These are phyloP conservation scores for Adansonia madagascariensis DNA, from an alignment of 441 rosid species.

Conservation along the genomic window DNA sequence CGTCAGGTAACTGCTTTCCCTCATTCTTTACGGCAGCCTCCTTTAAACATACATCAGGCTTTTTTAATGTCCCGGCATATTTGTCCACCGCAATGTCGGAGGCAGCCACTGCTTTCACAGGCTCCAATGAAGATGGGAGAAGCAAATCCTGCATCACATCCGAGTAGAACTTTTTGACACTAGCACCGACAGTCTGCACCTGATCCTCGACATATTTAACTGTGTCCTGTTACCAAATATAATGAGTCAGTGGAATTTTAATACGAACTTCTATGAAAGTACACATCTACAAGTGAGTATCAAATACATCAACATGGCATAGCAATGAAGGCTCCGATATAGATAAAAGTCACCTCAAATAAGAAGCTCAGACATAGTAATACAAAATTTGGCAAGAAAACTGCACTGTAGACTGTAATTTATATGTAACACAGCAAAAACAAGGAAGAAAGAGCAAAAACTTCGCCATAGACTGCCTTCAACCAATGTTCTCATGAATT, in stretches of 20 bases:
- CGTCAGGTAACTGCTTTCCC: conserved; percentile 34
- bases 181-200: conserved; percentile 74
- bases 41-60: conserved; percentile 40
- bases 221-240: conserved; percentile 56
- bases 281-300: background rate
- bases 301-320: background rate
- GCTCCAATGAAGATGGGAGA: conserved; percentile 50
- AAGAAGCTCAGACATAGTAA: conserved; percentile 14
- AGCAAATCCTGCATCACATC: conserved; percentile 58
- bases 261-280: background rate
- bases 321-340: background rate
- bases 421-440: background rate
- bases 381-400: background rate
- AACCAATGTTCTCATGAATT: background rate
- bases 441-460: background rate
- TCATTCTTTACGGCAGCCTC: conserved; percentile 39
- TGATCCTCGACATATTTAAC: conserved; percentile 77
- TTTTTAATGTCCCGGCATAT: conserved; percentile 43
- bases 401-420: background rate
- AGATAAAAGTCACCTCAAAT: background rate
- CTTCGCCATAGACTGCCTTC: background rate
- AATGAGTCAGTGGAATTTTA: conserved; percentile 14
- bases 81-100: conserved; percentile 44
- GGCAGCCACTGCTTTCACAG: conserved; percentile 38
- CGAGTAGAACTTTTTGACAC: conserved; percentile 66